These are phyloP conservation scores for Coniochaeta sp. DNA, from an alignment of 2,329 filamentous ascomycete species.

Conservation along the genomic window DNA sequence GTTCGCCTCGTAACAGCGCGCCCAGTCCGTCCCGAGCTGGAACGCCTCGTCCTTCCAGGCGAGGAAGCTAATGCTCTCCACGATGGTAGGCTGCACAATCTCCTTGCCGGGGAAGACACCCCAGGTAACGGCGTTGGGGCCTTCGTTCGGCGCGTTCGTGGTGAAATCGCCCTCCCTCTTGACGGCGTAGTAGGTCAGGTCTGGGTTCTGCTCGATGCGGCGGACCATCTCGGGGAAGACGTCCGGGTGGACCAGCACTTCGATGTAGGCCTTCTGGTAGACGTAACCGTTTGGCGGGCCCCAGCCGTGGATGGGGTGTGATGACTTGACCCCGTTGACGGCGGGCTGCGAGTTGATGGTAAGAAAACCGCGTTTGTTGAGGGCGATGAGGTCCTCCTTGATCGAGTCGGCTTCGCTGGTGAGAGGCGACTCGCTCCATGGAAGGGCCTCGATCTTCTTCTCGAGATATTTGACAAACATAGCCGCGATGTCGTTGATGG, in stretches of 20 bases:
- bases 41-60: conserved; percentile 99
- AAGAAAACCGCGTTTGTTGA: conserved; percentile 81
- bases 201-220: conserved; percentile 69
- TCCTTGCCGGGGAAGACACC: conserved; percentile 98
- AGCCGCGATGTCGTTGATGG: conserved; percentile 70
- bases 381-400: conserved; percentile 64
- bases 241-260: conserved; percentile 78
- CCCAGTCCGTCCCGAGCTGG: conserved; percentile 87
- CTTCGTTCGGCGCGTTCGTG: conserved; percentile 78
- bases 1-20: conserved; percentile 73
- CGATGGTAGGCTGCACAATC: conserved; percentile 99
- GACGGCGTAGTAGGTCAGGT: conserved; percentile 91
- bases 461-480: conserved; percentile 83
- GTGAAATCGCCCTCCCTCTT: conserved; percentile 74
- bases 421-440: conserved; percentile 90
- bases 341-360: conserved; percentile 98
- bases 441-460: conserved; percentile 72
- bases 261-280: conserved; percentile 96
- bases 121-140: conserved; percentile 98
- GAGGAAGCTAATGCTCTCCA: conserved; percentile 94
- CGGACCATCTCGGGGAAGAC: conserved; percentile 70
- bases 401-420: conserved; percentile 76
- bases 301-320: conserved; percentile 84
- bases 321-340: conserved; percentile 84
- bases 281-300: conserved; percentile 92